phyloP scores from a whole-genome alignment of 768 basidiomycete genomes.

The Agaricus bisporus region DNA sequence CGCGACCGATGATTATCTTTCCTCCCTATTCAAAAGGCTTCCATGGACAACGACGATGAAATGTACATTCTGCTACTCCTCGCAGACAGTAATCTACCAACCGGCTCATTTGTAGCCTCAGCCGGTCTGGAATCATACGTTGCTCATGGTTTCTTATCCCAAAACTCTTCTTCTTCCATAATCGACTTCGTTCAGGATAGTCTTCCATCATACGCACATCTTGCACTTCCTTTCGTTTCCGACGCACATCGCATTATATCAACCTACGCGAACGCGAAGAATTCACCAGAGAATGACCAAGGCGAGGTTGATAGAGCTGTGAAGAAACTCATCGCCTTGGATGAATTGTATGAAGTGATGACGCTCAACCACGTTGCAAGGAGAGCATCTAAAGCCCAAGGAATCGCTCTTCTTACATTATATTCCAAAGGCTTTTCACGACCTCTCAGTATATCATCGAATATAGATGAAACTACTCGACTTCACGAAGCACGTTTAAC shows the following conservation, averaged over 20 bases:
- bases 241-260: constrained; percentile 52
- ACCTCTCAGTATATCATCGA: constrained; percentile 29
- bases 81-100: constrained; percentile 91
- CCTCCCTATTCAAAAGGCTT: background rate
- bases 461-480: constrained; percentile 17
- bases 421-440: constrained; percentile 76
- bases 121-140: constrained; percentile 87
- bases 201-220: constrained; percentile 70
- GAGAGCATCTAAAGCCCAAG: constrained; percentile 86
- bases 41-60: constrained; percentile 39
- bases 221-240: constrained; percentile 73
- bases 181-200: constrained; percentile 65
- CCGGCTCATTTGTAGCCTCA: constrained; percentile 94
- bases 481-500: constrained; percentile 17
- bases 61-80: constrained; percentile 73
- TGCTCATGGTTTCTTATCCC: constrained; percentile 74
- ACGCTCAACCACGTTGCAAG: constrained; percentile 86
- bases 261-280: constrained; percentile 14
- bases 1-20: too few relatives aligned
- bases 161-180: constrained; percentile 30
- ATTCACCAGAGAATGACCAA: constrained; percentile 6
- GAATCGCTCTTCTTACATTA: constrained; percentile 85
- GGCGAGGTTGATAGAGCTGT: constrained; percentile 25
- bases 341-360: constrained; percentile 76
- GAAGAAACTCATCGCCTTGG: constrained; percentile 47